Conservation (phyloP, 75 land plant species). For the Sequoia sempervirens region DNA sequence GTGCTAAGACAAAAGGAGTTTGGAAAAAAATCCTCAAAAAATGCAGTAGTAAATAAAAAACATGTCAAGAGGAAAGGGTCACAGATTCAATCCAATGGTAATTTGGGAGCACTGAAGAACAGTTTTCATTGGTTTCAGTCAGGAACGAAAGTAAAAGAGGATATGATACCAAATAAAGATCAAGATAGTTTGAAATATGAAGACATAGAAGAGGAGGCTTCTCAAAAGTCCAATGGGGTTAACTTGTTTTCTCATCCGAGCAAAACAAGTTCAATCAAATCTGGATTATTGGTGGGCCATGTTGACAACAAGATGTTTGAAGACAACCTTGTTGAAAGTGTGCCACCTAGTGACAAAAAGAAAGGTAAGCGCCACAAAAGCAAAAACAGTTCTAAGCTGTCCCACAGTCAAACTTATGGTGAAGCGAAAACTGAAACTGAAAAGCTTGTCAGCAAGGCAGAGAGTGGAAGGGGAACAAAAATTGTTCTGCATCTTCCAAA, state of each 20-base stretch:
- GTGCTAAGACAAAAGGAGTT: constrained; percentile 33
- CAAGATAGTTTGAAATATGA: constrained; percentile 15
- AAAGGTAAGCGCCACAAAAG: constrained; percentile 6
- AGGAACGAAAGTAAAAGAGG: constrained; percentile 9
- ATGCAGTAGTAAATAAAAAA: constrained; percentile 22
- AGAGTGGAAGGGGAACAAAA: constrained; percentile 43
- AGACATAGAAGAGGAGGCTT: constrained; percentile 12
- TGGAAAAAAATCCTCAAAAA: constrained; percentile 28
- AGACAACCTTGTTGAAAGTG: constrained; percentile 5
- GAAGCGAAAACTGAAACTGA: constrained; percentile 17
- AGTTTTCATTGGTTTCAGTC: constrained; percentile 15
- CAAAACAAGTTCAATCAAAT: constrained; percentile 17
- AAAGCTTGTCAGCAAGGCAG: constrained; percentile 23
- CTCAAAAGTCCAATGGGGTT: constrained; percentile 14
- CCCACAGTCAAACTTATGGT: neutral
- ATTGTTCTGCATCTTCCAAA: constrained; percentile 57
- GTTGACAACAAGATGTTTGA: neutral
- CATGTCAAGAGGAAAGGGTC: constrained; percentile 34
- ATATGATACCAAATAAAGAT: constrained; percentile 3
- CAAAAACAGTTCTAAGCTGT: neutral
- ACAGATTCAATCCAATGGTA: constrained; percentile 11
- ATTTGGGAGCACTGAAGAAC: constrained; percentile 16
- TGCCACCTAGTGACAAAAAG: constrained; percentile 1
- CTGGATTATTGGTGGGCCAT: neutral
- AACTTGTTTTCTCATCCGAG: constrained; percentile 13